These are phyloP conservation scores for Lachnellula hyalina DNA, from an alignment of 2,329 filamentous ascomycete species.

Conservation along the genomic window DNA sequence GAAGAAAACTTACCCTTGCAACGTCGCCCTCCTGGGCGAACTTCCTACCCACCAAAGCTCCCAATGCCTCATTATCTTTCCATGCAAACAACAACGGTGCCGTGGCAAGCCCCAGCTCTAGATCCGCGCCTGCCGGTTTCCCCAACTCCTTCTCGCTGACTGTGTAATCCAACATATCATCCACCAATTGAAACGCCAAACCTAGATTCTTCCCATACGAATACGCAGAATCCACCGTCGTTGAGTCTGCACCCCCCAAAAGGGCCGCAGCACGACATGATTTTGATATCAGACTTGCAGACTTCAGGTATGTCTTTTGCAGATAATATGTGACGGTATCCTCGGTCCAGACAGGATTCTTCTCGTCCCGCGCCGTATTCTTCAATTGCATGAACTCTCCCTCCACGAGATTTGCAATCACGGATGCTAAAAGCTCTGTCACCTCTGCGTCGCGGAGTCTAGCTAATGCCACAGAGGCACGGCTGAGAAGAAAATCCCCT, in stretches of 20 bases:
- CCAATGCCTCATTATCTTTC: conserved; percentile 81
- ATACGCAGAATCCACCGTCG: conserved; percentile 88
- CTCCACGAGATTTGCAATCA: conserved; percentile 96
- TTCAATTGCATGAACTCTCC: conserved; percentile 99
- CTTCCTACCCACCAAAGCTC: conserved; percentile 84
- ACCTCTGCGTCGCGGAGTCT: conserved; percentile 89
- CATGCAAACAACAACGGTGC: conserved; percentile 93
- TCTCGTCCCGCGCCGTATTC: conserved; percentile 87
- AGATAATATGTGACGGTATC: conserved; percentile 90
- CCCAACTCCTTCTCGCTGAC: conserved; percentile 78
- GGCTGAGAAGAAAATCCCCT: conserved; percentile 90
- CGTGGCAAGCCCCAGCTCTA: conserved; percentile 89
- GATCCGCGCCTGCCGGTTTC: conserved; percentile 89
- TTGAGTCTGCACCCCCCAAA: conserved; percentile 68
- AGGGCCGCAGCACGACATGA: conserved; percentile 87
- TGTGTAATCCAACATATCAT: conserved; percentile 97
- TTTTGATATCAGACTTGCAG: conserved; percentile 91
- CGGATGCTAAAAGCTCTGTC: conserved; percentile 87
- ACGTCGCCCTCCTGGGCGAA: conserved; percentile 83
- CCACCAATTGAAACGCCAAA: conserved; percentile 92
- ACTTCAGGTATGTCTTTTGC: conserved; percentile 98
- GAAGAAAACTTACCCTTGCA: conserved; percentile 57
- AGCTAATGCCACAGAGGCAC: conserved; percentile 89
- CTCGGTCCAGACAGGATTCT: conserved; percentile 77
- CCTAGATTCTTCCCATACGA: conserved; percentile 89